A percentile compares a stretch with the other conserved stretches of the same genome.
Conservation (phyloP, 371 early-diverging fungal species). For the Circinella umbellata region DNA sequence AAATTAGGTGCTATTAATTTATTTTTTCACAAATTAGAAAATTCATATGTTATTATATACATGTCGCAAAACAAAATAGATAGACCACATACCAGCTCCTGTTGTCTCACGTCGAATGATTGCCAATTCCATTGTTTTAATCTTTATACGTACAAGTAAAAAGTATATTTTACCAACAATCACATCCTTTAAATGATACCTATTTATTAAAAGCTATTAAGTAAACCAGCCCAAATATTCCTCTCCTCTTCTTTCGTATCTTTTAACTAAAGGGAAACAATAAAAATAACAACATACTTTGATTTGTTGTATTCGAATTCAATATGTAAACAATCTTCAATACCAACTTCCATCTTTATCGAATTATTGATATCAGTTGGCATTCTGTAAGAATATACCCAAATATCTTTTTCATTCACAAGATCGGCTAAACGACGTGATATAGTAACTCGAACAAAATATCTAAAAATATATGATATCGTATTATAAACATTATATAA, state of each 20-base stretch:
- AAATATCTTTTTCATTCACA: slow-evolving; percentile 78
- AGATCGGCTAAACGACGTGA: slow-evolving; percentile 80
- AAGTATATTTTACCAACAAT: slow-evolving; percentile 99
- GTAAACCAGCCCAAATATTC: not conserved
- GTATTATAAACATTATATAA: not conserved
- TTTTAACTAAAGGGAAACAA: no score
- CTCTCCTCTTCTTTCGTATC: not conserved
- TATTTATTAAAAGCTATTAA: slow-evolving; percentile 11
- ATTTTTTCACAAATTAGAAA: no score
- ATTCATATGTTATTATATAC: not conserved
- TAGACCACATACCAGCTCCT: slow-evolving; percentile 63
- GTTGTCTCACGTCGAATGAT: slow-evolving; percentile 98
- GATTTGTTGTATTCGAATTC: slow-evolving; percentile 96
- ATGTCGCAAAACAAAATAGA: not conserved
- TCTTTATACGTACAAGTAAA: slow-evolving; percentile 97
- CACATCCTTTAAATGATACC: slow-evolving; percentile 95
- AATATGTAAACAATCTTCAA: slow-evolving; percentile 94
- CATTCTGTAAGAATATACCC: slow-evolving; percentile 90
- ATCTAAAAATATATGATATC: slow-evolving; percentile 39
- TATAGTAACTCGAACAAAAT: slow-evolving; percentile 88
- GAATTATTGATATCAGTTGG: slow-evolving; percentile 86
- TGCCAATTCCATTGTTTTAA: slow-evolving; percentile 98
- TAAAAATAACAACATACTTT: slow-evolving; percentile 55
- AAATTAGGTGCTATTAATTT: slow-evolving; percentile 82
- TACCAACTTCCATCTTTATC: slow-evolving; percentile 97